phyloP scores from a whole-genome alignment of 2,329 filamentous ascomycete genomes.

The Colletotrichum somersetense region DNA sequence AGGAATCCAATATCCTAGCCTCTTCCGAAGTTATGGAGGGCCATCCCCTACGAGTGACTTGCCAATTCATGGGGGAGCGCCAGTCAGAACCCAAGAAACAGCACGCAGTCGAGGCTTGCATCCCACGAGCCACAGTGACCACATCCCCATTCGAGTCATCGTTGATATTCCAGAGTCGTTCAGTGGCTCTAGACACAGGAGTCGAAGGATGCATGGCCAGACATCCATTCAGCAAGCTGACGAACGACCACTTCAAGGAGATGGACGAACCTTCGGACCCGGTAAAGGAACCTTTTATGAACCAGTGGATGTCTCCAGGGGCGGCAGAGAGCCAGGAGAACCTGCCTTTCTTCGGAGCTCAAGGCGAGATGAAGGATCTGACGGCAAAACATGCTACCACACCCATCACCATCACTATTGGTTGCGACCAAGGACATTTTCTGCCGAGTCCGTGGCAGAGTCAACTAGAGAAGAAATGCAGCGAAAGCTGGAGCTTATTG shows the following conservation, averaged over 20 bases:
- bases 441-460: constrained; percentile 16
- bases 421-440: constrained; percentile 53
- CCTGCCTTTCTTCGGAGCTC: not conserved
- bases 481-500: constrained; percentile 27
- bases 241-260: not conserved
- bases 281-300: not conserved
- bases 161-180: constrained; percentile 47
- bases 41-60: not conserved
- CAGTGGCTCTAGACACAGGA: constrained; percentile 38
- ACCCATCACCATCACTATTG: constrained; percentile 75
- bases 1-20: not conserved
- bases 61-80: not conserved
- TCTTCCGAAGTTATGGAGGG: not conserved
- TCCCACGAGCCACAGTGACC: constrained; percentile 52
- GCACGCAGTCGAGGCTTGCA: not conserved
- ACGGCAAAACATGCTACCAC: constrained; percentile 61
- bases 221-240: not conserved
- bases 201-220: constrained; percentile 36
- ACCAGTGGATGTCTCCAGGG: not conserved
- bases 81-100: constrained; percentile 2
- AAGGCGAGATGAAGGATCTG: constrained; percentile 1
- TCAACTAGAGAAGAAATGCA: constrained; percentile 8
- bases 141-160: constrained; percentile 53
- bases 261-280: not conserved
- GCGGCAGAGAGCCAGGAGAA: not conserved